Conservation (phyloP, 148 eudicot genomes). For the Rhododendron mucronatum region DNA sequence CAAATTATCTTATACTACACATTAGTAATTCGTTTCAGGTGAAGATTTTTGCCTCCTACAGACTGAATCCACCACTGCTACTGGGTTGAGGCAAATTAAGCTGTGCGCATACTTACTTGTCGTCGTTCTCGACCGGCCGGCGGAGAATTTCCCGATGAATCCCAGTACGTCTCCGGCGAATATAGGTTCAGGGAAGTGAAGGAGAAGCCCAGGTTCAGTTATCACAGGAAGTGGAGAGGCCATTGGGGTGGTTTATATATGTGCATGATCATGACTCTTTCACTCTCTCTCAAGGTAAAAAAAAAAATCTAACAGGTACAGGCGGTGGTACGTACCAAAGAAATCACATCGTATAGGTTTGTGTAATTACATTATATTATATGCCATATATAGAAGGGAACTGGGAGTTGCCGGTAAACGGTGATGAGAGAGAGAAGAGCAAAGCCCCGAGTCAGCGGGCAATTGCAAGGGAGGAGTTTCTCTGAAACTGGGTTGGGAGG, state of each 20-base stretch:
- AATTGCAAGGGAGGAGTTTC: not conserved
- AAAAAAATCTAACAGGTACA: not conserved
- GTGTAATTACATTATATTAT: not conserved
- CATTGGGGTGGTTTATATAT: not conserved
- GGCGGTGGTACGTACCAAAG: not conserved
- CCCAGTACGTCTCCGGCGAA: not conserved
- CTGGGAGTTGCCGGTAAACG: not conserved
- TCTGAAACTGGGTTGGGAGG: not conserved
- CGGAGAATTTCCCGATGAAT: not conserved
- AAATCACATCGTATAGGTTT: not conserved
- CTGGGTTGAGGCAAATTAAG: not conserved
- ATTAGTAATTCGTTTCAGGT: not conserved
- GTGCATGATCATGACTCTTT: not conserved
- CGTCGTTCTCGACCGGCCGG: not conserved
- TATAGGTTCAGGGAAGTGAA: not conserved
- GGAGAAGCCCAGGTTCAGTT: not conserved
- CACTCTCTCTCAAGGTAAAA: not conserved
- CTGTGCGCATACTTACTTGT: not conserved
- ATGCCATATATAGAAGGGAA: too few relatives aligned
- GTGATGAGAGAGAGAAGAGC: not conserved
- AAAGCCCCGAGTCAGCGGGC: not conserved
- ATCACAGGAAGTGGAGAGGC: not conserved
- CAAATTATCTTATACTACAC: not conserved
- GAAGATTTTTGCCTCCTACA: not conserved
- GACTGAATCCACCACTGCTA: not conserved